These are phyloP conservation scores for Azolla pinnata DNA, from an alignment of 75 land plant genomes.

Conservation along the genomic window DNA sequence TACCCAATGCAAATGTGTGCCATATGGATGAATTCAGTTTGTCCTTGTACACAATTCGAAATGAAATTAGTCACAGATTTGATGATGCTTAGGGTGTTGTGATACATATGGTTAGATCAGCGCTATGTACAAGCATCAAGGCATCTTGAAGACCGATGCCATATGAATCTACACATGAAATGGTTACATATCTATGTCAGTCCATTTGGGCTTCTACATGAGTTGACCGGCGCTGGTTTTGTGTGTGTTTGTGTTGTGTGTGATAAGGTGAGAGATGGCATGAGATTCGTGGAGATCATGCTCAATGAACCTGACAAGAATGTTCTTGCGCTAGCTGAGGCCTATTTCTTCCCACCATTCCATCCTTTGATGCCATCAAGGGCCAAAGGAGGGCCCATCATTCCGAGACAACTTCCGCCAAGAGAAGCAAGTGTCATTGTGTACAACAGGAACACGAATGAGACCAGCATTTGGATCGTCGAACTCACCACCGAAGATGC, in stretches of 20 bases:
- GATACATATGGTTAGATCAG: no score
- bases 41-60: no score
- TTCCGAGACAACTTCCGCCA: slow-evolving; percentile 83
- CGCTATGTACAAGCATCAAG: no score
- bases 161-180: no score
- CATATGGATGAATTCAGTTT: no score
- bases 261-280: slow-evolving; percentile 80
- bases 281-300: slow-evolving; percentile 89
- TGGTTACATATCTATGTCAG: no score
- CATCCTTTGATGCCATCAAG: slow-evolving; percentile 79
- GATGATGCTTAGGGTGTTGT: no score
- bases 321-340: slow-evolving; percentile 89
- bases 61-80: no score
- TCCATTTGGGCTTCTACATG: no score
- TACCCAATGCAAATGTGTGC: no score
- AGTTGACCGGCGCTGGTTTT: neutral
- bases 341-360: slow-evolving; percentile 95
- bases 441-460: slow-evolving; percentile 75
- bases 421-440: slow-evolving; percentile 80
- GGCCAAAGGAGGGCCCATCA: slow-evolving; percentile 68
- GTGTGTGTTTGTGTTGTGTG: neutral
- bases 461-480: slow-evolving; percentile 88
- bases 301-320: slow-evolving; percentile 77
- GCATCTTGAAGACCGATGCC: no score
- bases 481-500: slow-evolving; percentile 89